A percentile compares a stretch with the other conserved stretches of the same genome.
These are phyloP conservation scores for Melocanna baccifera DNA, from an alignment of 176 grass and related monocot species.

Conservation along the genomic window DNA sequence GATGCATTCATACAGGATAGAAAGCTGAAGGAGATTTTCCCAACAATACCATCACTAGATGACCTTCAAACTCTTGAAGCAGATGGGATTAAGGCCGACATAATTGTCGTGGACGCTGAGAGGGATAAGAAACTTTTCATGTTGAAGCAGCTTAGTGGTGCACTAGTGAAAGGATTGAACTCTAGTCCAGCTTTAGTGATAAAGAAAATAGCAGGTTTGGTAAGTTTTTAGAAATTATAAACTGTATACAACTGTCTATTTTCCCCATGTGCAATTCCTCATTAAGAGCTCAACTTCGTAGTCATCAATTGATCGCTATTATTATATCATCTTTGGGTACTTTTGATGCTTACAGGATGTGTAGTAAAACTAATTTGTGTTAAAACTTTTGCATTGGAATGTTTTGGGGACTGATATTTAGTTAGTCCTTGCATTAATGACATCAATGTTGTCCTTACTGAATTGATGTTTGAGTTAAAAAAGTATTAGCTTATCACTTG, in stretches of 20 bases:
- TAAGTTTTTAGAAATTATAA: constrained; percentile 47
- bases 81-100: constrained; percentile 78
- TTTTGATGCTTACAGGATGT: background rate
- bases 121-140: constrained; percentile 97
- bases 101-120: constrained; percentile 86
- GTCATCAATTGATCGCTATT: background rate
- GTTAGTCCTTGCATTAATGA: constrained; percentile 7
- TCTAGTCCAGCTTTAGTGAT: constrained; percentile 84
- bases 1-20: constrained; percentile 73
- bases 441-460: constrained; percentile 1
- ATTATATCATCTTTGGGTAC: background rate
- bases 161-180: constrained; percentile 82
- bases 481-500: background rate
- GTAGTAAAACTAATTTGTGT: constrained; percentile 20
- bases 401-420: background rate
- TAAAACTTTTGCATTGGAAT: constrained; percentile 17
- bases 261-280: constrained; percentile 7
- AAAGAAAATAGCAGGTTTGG: constrained; percentile 98
- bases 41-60: constrained; percentile 72
- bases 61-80: constrained; percentile 68
- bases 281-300: constrained; percentile 10
- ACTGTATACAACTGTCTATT: background rate
- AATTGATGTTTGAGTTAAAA: constrained; percentile 4
- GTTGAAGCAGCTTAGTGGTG: constrained; percentile 87
- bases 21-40: constrained; percentile 82